phyloP scores from a whole-genome alignment of 768 basidiomycete genomes.

The Krasilnikovozyma curviuscula region DNA sequence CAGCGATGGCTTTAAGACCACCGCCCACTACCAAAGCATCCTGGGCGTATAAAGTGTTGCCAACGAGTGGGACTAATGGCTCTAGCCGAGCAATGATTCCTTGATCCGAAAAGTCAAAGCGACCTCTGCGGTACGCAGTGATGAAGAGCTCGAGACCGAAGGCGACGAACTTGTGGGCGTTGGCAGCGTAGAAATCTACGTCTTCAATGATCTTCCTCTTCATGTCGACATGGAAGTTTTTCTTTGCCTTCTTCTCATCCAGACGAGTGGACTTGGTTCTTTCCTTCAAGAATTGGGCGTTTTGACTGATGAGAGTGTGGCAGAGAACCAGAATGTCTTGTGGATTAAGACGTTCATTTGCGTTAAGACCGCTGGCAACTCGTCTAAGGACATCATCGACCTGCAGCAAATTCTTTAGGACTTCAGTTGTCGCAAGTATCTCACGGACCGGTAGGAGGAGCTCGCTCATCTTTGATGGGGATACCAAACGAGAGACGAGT shows the following conservation, averaged over 20 bases:
- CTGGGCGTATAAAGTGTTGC: conserved; percentile 76
- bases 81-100: conserved; percentile 65
- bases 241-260: conserved; percentile 28
- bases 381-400: conserved; percentile 78
- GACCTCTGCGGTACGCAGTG: conserved; percentile 64
- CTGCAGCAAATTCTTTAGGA: conserved; percentile 54
- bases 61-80: conserved; percentile 65
- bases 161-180: conserved; percentile 75
- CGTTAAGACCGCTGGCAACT: conserved; percentile 63
- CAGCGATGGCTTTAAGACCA: conserved; percentile 59
- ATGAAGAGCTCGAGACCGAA: conserved; percentile 84
- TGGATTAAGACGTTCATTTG: conserved; percentile 51
- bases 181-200: conserved; percentile 55
- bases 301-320: conserved; percentile 75
- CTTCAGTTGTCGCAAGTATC: conserved; percentile 70
- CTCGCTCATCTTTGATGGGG: conserved; percentile 52
- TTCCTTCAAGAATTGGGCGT: conserved; percentile 57
- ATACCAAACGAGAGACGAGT: conserved; percentile 56
- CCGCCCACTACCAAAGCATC: conserved; percentile 52
- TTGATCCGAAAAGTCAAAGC: conserved; percentile 62
- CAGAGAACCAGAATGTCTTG: conserved; percentile 59
- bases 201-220: conserved; percentile 44
- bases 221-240: conserved; percentile 52
- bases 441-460: conserved; percentile 59
- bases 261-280: conserved; percentile 30